These are phyloP conservation scores for Cytospora paraplurivora DNA, from an alignment of 2,329 filamentous ascomycete genomes.

Conservation along the genomic window DNA sequence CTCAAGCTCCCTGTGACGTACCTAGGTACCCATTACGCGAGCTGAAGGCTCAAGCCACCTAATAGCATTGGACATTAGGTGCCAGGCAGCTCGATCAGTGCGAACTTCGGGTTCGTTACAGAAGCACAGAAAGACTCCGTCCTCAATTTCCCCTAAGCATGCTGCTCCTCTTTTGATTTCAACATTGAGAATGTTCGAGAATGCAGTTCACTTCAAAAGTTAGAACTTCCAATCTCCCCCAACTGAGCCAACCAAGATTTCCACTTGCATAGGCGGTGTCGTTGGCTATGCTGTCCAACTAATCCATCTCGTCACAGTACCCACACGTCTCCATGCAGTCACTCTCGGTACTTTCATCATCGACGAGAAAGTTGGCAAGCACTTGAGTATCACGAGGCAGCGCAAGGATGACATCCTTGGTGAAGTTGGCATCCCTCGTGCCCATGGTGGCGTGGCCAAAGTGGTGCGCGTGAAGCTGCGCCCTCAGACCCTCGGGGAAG, in stretches of 20 bases:
- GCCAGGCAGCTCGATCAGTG: too few relatives aligned
- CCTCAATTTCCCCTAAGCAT: too few relatives aligned
- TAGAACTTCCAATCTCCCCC: neutral
- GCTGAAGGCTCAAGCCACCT: too few relatives aligned
- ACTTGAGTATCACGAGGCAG: neutral
- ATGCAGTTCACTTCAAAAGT: too few relatives aligned
- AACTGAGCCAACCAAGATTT: neutral
- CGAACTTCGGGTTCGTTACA: too few relatives aligned
- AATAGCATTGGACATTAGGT: too few relatives aligned
- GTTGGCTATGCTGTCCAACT: neutral
- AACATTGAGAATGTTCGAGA: too few relatives aligned
- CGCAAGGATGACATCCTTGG: neutral
- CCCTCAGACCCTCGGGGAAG: slow-evolving; percentile 31
- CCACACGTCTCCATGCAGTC: neutral
- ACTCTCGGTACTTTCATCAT: neutral
- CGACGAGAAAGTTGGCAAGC: neutral
- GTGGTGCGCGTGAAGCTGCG: neutral
- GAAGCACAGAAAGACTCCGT: too few relatives aligned
- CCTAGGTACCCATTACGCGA: too few relatives aligned
- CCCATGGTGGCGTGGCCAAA: neutral
- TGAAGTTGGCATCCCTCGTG: neutral
- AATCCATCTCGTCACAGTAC: neutral
- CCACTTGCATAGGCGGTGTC: neutral
- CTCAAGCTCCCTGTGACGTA: too few relatives aligned
- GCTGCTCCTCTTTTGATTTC: too few relatives aligned